phyloP scores from a whole-genome alignment of 78 protist species.

The Blattamonas nauphoetae region DNA sequence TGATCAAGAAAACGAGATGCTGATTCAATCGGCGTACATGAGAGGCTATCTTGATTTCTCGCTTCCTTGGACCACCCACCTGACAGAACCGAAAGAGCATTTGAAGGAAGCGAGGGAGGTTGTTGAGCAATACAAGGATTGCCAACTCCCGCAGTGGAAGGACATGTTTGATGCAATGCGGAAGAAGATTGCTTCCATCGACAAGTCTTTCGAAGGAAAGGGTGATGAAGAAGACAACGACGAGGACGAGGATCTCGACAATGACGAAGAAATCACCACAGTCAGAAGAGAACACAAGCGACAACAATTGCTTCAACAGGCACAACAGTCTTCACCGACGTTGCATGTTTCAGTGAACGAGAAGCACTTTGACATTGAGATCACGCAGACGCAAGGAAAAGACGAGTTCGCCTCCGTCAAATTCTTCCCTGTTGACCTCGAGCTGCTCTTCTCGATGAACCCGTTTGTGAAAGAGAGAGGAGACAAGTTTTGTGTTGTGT shows the following conservation, averaged over 20 bases:
- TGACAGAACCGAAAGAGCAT: background rate
- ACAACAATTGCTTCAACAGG: background rate
- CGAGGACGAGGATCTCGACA: background rate
- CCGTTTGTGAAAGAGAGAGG: background rate
- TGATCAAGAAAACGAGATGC: too few species aligned
- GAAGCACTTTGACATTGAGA: background rate
- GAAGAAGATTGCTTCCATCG: background rate
- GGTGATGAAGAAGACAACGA: too few species aligned
- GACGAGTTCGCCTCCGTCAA: background rate
- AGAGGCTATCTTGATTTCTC: background rate
- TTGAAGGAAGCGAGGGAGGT: background rate
- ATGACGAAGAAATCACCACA: background rate
- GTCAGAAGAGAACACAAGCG: background rate
- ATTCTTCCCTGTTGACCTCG: background rate
- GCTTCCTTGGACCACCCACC: background rate
- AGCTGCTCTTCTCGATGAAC: background rate
- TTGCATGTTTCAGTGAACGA: background rate
- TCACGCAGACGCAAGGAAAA: background rate
- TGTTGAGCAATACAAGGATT: background rate
- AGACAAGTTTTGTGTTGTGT: background rate
- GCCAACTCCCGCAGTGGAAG: background rate
- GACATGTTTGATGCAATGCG: background rate
- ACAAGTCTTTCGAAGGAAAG: too few species aligned
- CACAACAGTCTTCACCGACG: background rate
- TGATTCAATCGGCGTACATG: background rate